Percentiles rank a stretch among this genome's conserved stretches.
Conservation (phyloP, 2,329 filamentous ascomycete genomes). For the Trichophyton mentagrophytes region DNA sequence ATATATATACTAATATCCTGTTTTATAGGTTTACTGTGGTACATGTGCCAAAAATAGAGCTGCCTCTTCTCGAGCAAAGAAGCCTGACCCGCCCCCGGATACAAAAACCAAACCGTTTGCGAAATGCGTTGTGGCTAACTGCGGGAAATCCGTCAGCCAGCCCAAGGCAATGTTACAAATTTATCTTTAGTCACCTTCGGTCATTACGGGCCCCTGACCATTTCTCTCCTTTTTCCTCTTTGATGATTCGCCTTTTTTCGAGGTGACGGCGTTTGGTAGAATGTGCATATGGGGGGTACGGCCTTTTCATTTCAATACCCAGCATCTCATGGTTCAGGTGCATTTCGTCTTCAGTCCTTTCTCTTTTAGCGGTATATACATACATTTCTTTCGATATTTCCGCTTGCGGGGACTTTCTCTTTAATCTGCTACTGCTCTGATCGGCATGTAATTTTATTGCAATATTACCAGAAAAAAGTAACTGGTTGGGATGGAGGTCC, state of each 20-base stretch:
- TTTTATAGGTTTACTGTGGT: conserved; percentile 36
- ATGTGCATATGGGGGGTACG: background rate
- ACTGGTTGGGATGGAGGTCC: background rate
- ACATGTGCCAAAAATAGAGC: conserved; percentile 33
- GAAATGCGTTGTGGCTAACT: conserved; percentile 33
- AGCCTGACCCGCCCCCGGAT: conserved; percentile 14
- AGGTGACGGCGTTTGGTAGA: background rate
- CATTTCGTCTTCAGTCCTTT: background rate
- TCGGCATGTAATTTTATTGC: background rate
- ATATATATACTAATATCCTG: background rate
- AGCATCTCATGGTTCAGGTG: background rate
- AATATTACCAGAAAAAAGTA: background rate
- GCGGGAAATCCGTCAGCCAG: conserved; percentile 28
- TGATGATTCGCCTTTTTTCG: conserved; percentile 1
- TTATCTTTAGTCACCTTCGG: conserved; percentile 27
- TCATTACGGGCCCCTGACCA: conserved; percentile 13
- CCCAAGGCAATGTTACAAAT: conserved; percentile 35
- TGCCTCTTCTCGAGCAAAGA: conserved; percentile 23
- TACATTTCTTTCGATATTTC: background rate
- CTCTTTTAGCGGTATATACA: background rate
- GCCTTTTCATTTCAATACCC: background rate
- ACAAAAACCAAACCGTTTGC: conserved; percentile 29
- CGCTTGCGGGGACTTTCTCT: background rate
- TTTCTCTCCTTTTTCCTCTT: conserved; percentile 3
- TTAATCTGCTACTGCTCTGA: background rate